Base-by-base conservation (phyloP, 2,329 filamentous ascomycete genomes). In the Neofusicoccum sp. region DNA sequence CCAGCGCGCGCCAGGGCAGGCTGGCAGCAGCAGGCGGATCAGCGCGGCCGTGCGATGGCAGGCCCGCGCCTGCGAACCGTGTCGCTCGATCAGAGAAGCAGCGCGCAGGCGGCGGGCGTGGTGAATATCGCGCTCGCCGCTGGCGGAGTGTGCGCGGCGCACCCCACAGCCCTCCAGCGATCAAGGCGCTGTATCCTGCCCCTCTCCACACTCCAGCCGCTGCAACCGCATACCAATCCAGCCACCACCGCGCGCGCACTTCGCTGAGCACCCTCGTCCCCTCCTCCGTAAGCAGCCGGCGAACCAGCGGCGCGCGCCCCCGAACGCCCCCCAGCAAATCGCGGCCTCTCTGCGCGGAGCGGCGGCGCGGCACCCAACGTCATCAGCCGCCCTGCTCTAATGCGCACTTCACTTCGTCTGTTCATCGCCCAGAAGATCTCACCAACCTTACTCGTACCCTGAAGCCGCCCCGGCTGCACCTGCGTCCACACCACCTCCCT, bases 381-480 rank as follows among this genome's bases (percentile, higher is more conserved):
- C 58, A 60, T 60, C 38, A 56, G 38, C 26, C 9, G 49, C 34
- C 44, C 56, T 58, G 45, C 57, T 36, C 48, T 53, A 28, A 61
- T 61, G 59, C 59, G 59, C 41, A 44, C 59, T 20, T 61, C 59
- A 38, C 44, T 61, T 31, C 49, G 30, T 34, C 26, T 61, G 26
- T 61, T 59, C 44, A 30, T 26, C n/a, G 30, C 48, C 30, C 49
- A 61, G 34, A 33, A 41, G 30, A 47, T 56, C 33, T 48, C 40
- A 14, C 59, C 59, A n/a, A 61, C 59, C 49, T 40, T 61, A 20
- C 59, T 61, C 49, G 59, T 61, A 31, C 59, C 59, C 30, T 61
- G 59, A 61, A 47, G 48, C 26, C 41, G n/a, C 26, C 43, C 16
- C 48, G 43, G 11, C 47, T 45, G 58, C 58, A 44, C 48, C 58